Base-by-base conservation (phyloP, 805 yeast species). In the Komagataella kurtzmanii region DNA sequence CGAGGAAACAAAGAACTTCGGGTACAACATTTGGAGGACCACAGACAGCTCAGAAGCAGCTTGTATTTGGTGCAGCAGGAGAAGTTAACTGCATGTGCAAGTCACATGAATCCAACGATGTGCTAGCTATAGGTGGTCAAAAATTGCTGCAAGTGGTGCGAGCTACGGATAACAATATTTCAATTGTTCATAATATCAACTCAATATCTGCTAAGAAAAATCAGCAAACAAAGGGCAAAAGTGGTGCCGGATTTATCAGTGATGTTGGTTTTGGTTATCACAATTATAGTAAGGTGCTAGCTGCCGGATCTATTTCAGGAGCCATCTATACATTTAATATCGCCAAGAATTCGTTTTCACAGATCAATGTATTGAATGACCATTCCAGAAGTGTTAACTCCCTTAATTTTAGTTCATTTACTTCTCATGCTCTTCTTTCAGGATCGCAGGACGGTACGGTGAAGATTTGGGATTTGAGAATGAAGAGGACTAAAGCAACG, bases 361-460 rank as follows among this genome's bases (percentile, higher is more conserved):
- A 65, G 57, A 10, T 30, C 14, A 52, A 62, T 3, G 61, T 64
- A 1, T 60, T 72, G 40, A 60, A 58, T 30, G 77, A 74, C 48
- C 79, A 74, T 53, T 65, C 67, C 18, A 59, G 79, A 56, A 75
- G 79, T 0, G 75, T 74, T 18, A 75, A 75, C 50, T 62, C 75
- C 0, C 60, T 75, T 5, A 70, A 69, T 24, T 74, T 74, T 57
- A 67, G 64, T 47, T 63, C 62, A 6, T 63, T 70, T 51, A 65
- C 63, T 36, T 72, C 71, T 3, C 69, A 71, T 57, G 58, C 68
- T 17, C 55, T 79, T 14, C 57, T 78, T 2, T 76, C 83, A 1
- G 95, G 93, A 2, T 83, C 90, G 0, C 93, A 85, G 65, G 93
- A 85, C 67, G 93, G 93, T 3, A 71, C 81, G 17, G 79, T 85